Evolutionary conservation across 1,284 basidiomycete genomes (phyloP).

Genomic region (Puccinia hordei): DNA sequence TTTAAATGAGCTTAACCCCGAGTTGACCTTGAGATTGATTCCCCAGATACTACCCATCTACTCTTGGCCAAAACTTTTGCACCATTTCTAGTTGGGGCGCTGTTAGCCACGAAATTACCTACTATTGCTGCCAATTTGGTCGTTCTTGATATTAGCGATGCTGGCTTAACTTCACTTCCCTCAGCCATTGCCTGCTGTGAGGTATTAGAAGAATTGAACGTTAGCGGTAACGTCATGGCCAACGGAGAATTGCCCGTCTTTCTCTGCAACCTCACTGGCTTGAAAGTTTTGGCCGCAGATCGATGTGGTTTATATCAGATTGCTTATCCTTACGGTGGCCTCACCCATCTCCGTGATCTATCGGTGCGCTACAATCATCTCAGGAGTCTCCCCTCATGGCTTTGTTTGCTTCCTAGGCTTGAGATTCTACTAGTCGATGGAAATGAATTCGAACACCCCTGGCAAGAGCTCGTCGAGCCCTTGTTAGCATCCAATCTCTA

Average conservation of each 20-base stretch:
- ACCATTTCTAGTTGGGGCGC: constrained; percentile 22
- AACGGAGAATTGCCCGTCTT: constrained; percentile 74
- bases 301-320: constrained; percentile 76
- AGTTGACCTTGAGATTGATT: background rate
- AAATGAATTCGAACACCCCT: constrained; percentile 88
- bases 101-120: background rate
- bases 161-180: constrained; percentile 78
- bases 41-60: constrained; percentile 43
- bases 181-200: constrained; percentile 74
- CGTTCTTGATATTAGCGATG: constrained; percentile 63
- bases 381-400: constrained; percentile 86
- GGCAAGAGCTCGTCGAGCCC: constrained; percentile 83
- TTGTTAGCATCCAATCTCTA: constrained; percentile 37
- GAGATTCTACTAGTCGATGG: constrained; percentile 86
- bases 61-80: constrained; percentile 21
- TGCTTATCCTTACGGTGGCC: constrained; percentile 62
- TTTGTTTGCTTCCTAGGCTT: constrained; percentile 74
- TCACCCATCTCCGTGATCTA: constrained; percentile 59
- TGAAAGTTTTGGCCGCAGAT: constrained; percentile 87
- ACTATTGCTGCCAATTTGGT: constrained; percentile 22
- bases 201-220: constrained; percentile 86
- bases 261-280: constrained; percentile 71
- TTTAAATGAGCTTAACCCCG: background rate
- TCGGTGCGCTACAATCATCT: constrained; percentile 75
- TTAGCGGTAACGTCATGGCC: constrained; percentile 81